Evolutionary conservation across 768 basidiomycete genomes (phyloP).

Genomic region (Aureoboletus auriporus): DNA sequence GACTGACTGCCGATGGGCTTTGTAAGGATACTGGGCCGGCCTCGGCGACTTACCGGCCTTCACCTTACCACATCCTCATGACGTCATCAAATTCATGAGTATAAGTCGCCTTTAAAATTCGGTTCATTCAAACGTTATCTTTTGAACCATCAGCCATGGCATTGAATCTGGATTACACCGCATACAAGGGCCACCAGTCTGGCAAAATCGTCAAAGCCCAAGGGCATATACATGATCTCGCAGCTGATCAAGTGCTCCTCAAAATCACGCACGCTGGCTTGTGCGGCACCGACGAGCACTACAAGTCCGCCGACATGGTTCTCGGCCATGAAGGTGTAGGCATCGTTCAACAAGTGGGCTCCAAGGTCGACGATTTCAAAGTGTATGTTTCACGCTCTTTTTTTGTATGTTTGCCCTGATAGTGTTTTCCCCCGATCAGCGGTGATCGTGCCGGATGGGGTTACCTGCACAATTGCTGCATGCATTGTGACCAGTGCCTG

Average conservation of each 20-base stretch:
- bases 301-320: constrained; percentile 29
- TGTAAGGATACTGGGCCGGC: too few relatives aligned
- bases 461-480: constrained; percentile 30
- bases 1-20: too few relatives aligned
- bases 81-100: background rate
- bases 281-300: constrained; percentile 38
- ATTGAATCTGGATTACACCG: constrained; percentile 23
- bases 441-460: constrained; percentile 38
- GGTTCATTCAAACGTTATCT: background rate
- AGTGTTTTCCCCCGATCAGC: constrained; percentile 8
- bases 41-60: too few relatives aligned
- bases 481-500: constrained; percentile 31
- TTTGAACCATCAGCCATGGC: constrained; percentile 8
- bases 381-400: constrained; percentile 16
- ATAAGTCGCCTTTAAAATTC: too few relatives aligned
- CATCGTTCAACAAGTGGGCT: constrained; percentile 30
- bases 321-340: constrained; percentile 40
- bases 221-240: constrained; percentile 15
- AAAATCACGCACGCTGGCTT: constrained; percentile 33
- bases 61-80: background rate
- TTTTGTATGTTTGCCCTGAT: too few relatives aligned
- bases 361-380: constrained; percentile 30
- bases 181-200: constrained; percentile 26
- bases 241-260: constrained; percentile 27
- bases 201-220: constrained; percentile 18